phyloP scores from a whole-genome alignment of 768 basidiomycete genomes.

The Sistotremastrum suecicum region DNA sequence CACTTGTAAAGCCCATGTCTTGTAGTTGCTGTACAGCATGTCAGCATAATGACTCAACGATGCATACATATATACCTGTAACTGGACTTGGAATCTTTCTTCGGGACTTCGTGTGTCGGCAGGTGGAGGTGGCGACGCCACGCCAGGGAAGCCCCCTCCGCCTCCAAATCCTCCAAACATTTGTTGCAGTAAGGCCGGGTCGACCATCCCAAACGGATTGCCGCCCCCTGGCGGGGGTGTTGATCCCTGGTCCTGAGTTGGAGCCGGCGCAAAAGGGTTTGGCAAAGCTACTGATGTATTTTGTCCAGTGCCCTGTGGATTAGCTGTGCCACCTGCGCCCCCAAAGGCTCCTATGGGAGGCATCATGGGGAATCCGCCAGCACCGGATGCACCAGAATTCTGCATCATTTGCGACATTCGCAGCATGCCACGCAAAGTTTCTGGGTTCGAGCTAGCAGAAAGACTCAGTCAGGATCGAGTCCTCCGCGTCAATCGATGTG shows the following conservation, averaged over 20 bases:
- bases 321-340: conserved; percentile 13
- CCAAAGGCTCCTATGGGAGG: conserved; percentile 8
- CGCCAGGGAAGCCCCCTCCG: conserved; percentile 12
- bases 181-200: conserved; percentile 32
- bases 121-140: conserved; percentile 30
- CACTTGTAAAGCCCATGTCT: conserved; percentile 90
- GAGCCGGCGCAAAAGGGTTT: too few relatives aligned
- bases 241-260: background rate
- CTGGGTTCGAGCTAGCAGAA: conserved; percentile 51
- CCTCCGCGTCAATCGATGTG: background rate
- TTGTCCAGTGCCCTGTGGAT: conserved; percentile 5
- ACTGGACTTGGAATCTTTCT: conserved; percentile 81
- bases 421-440: conserved; percentile 59
- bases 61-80: conserved; percentile 38
- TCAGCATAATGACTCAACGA: background rate
- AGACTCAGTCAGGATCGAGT: background rate
- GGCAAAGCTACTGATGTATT: too few relatives aligned
- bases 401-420: conserved; percentile 52
- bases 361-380: conserved; percentile 28
- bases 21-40: conserved; percentile 55
- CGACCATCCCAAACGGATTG: conserved; percentile 15
- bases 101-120: conserved; percentile 68
- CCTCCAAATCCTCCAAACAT: conserved; percentile 21
- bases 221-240: conserved; percentile 7
- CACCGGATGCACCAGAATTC: conserved; percentile 21